Evolutionary conservation across 2,329 filamentous ascomycete species (phyloP).

Genomic region (Aspergillus unguis): DNA sequence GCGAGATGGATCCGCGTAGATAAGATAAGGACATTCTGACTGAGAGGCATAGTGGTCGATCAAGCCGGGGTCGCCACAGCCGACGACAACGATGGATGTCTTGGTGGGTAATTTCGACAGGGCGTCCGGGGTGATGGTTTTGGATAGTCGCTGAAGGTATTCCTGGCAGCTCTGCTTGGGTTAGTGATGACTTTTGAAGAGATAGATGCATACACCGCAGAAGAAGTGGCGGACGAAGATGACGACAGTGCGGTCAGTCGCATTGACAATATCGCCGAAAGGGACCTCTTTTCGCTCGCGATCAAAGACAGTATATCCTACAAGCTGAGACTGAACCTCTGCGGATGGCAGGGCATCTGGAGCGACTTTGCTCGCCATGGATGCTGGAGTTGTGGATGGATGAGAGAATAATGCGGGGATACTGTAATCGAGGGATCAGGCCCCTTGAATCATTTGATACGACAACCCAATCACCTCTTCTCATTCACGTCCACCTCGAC

Average conservation of each 20-base stretch:
- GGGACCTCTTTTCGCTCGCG: conserved; percentile 56
- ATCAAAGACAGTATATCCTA: conserved; percentile 52
- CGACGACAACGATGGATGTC: conserved; percentile 67
- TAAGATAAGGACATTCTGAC: conserved; percentile 66
- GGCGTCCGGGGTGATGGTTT: conserved; percentile 49
- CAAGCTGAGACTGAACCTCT: conserved; percentile 8
- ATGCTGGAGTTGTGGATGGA: not conserved
- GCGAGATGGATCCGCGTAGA: conserved; percentile 71
- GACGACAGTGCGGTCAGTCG: conserved; percentile 58
- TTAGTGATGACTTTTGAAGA: not conserved
- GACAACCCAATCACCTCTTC: not conserved
- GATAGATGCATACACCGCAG: conserved; percentile 61
- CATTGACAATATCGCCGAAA: conserved; percentile 60
- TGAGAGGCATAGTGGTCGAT: conserved; percentile 64
- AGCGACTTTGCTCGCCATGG: not conserved
- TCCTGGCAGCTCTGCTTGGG: conserved; percentile 66
- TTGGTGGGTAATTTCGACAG: conserved; percentile 46
- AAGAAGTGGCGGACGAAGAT: conserved; percentile 79
- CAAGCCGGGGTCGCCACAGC: conserved; percentile 66
- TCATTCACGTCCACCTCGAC: not conserved
- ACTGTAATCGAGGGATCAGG: not conserved
- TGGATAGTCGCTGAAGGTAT: conserved; percentile 63
- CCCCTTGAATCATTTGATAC: not conserved
- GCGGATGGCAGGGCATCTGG: conserved; percentile 3
- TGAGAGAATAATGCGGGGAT: not conserved